phyloP scores from a whole-genome alignment of 345 rosid species.

The Citrus mangshanensis region DNA sequence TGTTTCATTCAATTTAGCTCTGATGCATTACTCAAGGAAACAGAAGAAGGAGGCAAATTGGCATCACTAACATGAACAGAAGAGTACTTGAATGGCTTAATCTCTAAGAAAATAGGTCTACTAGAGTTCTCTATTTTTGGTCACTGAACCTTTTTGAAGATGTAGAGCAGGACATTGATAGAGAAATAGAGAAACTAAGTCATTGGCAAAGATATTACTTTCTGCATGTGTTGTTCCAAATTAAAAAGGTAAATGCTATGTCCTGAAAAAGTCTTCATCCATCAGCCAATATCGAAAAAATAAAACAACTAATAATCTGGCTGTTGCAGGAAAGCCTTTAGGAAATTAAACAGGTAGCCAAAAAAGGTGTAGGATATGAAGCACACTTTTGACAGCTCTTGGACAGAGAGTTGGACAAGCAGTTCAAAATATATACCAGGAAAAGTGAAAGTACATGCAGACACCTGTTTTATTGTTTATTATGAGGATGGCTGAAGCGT shows the following conservation, averaged over 20 bases:
- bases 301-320: neutral
- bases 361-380: neutral
- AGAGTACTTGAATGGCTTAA: neutral
- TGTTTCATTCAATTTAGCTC: neutral
- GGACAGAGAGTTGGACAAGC: neutral
- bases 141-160: no score
- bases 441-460: neutral
- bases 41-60: neutral
- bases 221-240: neutral
- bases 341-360: neutral
- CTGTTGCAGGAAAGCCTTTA: neutral
- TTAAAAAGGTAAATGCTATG: neutral
- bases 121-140: neutral
- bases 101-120: neutral
- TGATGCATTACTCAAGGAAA: neutral
- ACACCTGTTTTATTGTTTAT: conserved; percentile 70
- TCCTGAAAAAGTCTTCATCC: neutral
- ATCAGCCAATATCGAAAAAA: neutral
- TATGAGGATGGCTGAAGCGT: conserved; percentile 79
- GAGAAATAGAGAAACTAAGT: neutral
- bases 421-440: neutral
- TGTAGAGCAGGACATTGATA: neutral
- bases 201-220: neutral
- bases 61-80: neutral
- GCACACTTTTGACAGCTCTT: neutral